Evolutionary conservation across 768 basidiomycete species (phyloP), one percentile per base, ranked within the genome.

Genomic region (Cystoderma amianthinum): DNA sequence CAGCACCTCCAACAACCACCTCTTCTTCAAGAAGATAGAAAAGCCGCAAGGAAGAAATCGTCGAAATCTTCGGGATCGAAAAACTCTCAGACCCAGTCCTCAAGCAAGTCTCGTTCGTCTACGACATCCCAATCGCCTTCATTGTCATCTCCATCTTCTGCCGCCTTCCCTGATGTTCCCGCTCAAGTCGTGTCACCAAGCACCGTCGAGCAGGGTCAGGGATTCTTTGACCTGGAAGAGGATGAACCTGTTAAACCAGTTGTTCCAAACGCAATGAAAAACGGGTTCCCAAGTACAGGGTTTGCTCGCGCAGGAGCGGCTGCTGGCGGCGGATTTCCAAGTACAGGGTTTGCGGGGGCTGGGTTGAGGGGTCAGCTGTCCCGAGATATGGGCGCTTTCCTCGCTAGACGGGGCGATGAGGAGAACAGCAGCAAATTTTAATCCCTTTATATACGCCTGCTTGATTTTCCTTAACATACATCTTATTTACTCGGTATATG

Each of bases 81-180:
- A 40, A 65, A 71, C 7, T 28, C 25, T 7, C 3, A 42, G 36
- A 11, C 37, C 34, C 34, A 54, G 9, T 38, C 46, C 12, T 50
- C 50, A 1, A 51, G 56, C 4, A 49, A 48, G 16, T 56, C 56
- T 1, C 49, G 46, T 22, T 57, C 58, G 0, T 55, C 69, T 4
- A 61, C 59, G 4, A 63, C 66, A 2, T 72, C 74, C 0, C 69
- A 74, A 40, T 71, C 77, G 0, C 61, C 65, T 4, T 67, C 69
- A 2, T 58, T 70, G 2, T 59, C 70, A 1, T 69, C 73, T 4
- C 69, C 71, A 0, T 48, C 54, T 5, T 65, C 65, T 20, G 56
- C 67, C 6, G 45, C 60, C 12, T 65, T 62, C 53, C 48, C 50
- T 21, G 46, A 19, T 38, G 49, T 33, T 44, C 48, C 24, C 1